Base-by-base conservation (phyloP, 495 filamentous ascomycete genomes). In the Penicillium angulare region DNA sequence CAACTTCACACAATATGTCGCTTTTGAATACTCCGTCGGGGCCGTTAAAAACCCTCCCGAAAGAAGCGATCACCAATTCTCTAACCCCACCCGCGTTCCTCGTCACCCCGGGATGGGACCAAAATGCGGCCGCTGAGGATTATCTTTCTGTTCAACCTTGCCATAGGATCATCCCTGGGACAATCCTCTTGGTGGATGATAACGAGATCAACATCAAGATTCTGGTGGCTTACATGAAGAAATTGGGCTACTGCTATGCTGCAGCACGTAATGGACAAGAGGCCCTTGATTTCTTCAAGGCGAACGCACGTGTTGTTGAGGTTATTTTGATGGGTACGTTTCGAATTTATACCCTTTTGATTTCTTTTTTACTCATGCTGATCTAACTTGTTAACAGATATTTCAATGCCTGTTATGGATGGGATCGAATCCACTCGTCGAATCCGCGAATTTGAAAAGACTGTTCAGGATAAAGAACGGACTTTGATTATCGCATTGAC, bases 321-420 rank as follows among this genome's bases (percentile, higher is more conserved):
- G 66, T 81, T 6, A 62, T 76, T 20, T 68, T 81, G 10, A 81
- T 83, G 79, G 79, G 67, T 71, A 55, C 16, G 47, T 31, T 13
- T 9, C 7, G 6, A 27, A 22, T 8, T 0, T 3, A 32, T 12
- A 33, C 8, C 4, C 38, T 18, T 17, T 21, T n/a, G n/a, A 43
- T 10, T 15, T 32, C 20, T 7, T 15, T 16, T 40, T 9, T 22
- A 20, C 3, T 27, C 3, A 32, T 18, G 20, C 17, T 20, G 23
- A n/a, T 33, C 27, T 44, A 34, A 17, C 7, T 22, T 27, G 17
- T 15, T 41, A 12, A 12, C 39, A 71, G 66, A 81, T 56, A 77
- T 84, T 12, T 74, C 72, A 35, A 85, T 85, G 82, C 81, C 82
- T 1, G 57, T 79, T 40, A 83, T 83, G 79, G 68, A 79, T 44